A percentile compares a stretch with the other conserved stretches of the same genome.
Conservation (phyloP, 352 stramenopile species). For the Phytophthora syringae region DNA sequence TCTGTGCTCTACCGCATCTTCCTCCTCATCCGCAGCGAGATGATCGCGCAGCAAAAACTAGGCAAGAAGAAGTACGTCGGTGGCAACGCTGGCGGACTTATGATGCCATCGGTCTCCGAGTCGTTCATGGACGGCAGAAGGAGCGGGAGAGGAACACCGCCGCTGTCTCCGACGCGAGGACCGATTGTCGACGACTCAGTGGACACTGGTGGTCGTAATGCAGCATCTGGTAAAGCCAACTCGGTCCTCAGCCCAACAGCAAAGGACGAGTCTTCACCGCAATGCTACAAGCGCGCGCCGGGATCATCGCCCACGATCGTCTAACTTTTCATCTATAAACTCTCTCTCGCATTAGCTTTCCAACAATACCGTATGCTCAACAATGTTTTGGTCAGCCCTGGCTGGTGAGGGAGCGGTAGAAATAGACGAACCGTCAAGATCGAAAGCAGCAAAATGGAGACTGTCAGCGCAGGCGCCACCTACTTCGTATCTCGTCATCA, state of each 20-base stretch:
- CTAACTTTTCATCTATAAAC: slow-evolving; percentile 12
- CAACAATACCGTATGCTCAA: no score
- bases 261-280: slow-evolving; percentile 33
- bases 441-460: slow-evolving; percentile 9
- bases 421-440: slow-evolving; percentile 6
- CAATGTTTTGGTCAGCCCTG: no score
- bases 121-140: slow-evolving; percentile 21
- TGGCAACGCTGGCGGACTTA: slow-evolving; percentile 3
- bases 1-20: slow-evolving; percentile 62
- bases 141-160: slow-evolving; percentile 32
- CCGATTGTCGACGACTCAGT: slow-evolving; percentile 30
- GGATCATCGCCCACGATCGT: slow-evolving; percentile 49
- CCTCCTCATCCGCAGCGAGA: slow-evolving; percentile 55
- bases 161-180: slow-evolving; percentile 32
- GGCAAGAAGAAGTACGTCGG: slow-evolving; percentile 28
- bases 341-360: no score
- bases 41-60: slow-evolving; percentile 38
- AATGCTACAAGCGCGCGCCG: slow-evolving; percentile 69
- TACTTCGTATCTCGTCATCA: slow-evolving; percentile 28
- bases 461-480: background rate
- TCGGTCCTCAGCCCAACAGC: slow-evolving; percentile 40
- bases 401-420: slow-evolving; percentile 15
- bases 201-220: slow-evolving; percentile 14
- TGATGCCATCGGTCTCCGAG: slow-evolving; percentile 36
- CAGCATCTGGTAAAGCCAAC: slow-evolving; percentile 4